phyloP scores from a whole-genome alignment of 768 basidiomycete species.

The Tricholomella constricta region DNA sequence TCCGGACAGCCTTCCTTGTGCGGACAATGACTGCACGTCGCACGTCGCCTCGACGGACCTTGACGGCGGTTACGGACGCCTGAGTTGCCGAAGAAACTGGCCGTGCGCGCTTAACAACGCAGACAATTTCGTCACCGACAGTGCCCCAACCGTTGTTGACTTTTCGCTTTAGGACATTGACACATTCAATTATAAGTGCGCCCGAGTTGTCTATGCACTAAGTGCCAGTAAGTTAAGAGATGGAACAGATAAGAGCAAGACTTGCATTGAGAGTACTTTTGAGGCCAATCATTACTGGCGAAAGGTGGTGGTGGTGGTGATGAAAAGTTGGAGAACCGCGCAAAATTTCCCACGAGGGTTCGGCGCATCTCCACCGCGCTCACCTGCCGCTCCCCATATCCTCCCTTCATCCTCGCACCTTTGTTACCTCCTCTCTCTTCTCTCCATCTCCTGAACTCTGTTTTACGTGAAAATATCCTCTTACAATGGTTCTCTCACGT shows the following conservation, averaged over 20 bases:
- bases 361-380: conserved; percentile 1
- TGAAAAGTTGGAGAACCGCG: conserved; percentile 8
- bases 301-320: conserved; percentile 6
- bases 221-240: not conserved
- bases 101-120: conserved; percentile 89
- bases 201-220: conserved; percentile 99
- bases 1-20: conserved; percentile 80
- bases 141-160: conserved; percentile 93
- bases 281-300: conserved; percentile 81
- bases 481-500: conserved; percentile 65
- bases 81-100: conserved; percentile 71
- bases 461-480: conserved; percentile 1
- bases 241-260: conserved; percentile 32
- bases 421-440: conserved; percentile 8
- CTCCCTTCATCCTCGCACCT: too few species aligned
- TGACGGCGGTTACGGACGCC: conserved; percentile 76
- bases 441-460: conserved; percentile 3
- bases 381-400: not conserved
- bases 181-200: conserved; percentile 91
- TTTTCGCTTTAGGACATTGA: conserved; percentile 95
- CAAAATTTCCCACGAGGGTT: conserved; percentile 24
- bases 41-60: conserved; percentile 92
- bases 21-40: conserved; percentile 95
- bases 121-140: conserved; percentile 95
- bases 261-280: conserved; percentile 92